A percentile compares a stretch with the other conserved stretches of the same genome.
These are phyloP conservation scores for Neurospora discreta DNA, from an alignment of 495 filamentous ascomycete species.

Conservation along the genomic window DNA sequence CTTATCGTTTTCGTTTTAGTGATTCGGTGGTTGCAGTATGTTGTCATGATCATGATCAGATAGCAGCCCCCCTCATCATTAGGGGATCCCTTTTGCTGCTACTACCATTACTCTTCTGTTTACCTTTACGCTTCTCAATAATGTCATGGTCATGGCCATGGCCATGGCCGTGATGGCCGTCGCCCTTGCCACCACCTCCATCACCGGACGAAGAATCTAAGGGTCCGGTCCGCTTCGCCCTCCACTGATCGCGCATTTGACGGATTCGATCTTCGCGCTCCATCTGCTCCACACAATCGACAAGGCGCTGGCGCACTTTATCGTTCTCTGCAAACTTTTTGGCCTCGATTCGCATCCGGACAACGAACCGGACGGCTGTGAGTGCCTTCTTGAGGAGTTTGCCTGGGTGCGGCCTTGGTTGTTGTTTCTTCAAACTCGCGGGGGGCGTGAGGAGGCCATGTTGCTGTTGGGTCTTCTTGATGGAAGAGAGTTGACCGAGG, in stretches of 20 bases:
- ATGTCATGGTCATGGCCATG: background rate
- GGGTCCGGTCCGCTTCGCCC: constrained; percentile 2
- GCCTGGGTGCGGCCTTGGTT: background rate
- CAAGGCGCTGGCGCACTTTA: constrained; percentile 24
- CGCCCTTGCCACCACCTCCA: background rate
- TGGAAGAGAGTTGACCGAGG: constrained; percentile 9
- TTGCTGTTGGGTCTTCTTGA: background rate
- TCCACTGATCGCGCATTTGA: constrained; percentile 21
- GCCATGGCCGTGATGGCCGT: background rate
- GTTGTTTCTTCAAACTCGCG: constrained; percentile 6
- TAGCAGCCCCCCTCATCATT: background rate
- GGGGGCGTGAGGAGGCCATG: background rate
- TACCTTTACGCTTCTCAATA: background rate
- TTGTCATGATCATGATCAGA: background rate
- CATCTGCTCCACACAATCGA: constrained; percentile 27
- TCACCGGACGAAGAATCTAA: background rate
- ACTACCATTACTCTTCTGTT: background rate
- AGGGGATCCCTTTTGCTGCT: background rate
- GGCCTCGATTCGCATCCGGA: constrained; percentile 30
- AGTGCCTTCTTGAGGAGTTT: constrained; percentile 19
- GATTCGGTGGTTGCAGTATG: background rate
- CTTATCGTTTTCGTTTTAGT: background rate
- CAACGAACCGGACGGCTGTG: constrained; percentile 27
- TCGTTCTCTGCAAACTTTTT: constrained; percentile 30
- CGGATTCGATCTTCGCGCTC: constrained; percentile 22